phyloP scores from a whole-genome alignment of 345 rosid species.

The Syzygium aqueum region DNA sequence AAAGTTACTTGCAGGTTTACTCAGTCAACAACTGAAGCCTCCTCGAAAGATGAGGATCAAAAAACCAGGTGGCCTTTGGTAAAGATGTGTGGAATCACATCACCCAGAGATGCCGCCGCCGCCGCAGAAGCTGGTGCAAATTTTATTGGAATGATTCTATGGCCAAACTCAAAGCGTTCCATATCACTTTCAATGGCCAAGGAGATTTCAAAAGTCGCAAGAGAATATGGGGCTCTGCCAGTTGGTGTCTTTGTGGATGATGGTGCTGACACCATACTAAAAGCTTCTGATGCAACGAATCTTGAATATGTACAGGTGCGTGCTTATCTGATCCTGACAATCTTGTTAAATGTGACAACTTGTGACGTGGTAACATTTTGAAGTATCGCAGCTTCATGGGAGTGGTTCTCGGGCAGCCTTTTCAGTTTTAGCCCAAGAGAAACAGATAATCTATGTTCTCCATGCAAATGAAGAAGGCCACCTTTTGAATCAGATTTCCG shows the following conservation, averaged over 20 bases:
- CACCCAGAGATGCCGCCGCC: slow-evolving; percentile 64
- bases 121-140: slow-evolving; percentile 91
- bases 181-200: slow-evolving; percentile 61
- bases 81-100: slow-evolving; percentile 86
- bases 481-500: slow-evolving; percentile 57
- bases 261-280: slow-evolving; percentile 46
- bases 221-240: slow-evolving; percentile 58
- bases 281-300: slow-evolving; percentile 57
- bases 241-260: slow-evolving; percentile 93
- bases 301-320: slow-evolving; percentile 74
- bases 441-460: slow-evolving; percentile 63
- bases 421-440: slow-evolving; percentile 28
- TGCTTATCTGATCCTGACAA: slow-evolving; percentile 1
- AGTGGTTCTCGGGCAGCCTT: slow-evolving; percentile 57
- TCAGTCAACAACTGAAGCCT: slow-evolving; percentile 11
- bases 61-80: slow-evolving; percentile 37
- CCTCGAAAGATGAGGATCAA: slow-evolving; percentile 5
- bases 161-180: slow-evolving; percentile 83
- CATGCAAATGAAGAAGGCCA: slow-evolving; percentile 59
- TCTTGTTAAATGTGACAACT: background rate
- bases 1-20: slow-evolving; percentile 13
- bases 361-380: background rate
- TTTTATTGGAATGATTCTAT: slow-evolving; percentile 80
- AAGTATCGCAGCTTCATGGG: slow-evolving; percentile 65
- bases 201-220: slow-evolving; percentile 78